A percentile compares a stretch with the other conserved stretches of the same genome.
Conservation (phyloP, 176 grass and related monocot species). For the Thalia dealbata region DNA sequence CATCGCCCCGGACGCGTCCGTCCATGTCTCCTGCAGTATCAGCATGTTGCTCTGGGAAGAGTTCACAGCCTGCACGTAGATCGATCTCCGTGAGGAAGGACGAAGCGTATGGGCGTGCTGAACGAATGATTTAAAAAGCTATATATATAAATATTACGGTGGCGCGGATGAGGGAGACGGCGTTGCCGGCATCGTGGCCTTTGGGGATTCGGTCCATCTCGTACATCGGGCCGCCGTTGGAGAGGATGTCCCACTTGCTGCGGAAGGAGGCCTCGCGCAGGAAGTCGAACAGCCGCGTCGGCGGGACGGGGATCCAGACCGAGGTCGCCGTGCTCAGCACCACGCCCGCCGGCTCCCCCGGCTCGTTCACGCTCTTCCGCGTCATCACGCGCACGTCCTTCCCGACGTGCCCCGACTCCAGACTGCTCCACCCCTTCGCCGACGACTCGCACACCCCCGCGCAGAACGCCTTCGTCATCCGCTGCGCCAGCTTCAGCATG, state of each 20-base stretch:
- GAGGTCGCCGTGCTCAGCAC: slow-evolving; percentile 79
- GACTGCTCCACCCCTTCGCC: slow-evolving; percentile 60
- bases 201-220: background rate
- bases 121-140: background rate
- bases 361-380: slow-evolving; percentile 58
- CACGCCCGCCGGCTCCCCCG: slow-evolving; percentile 63
- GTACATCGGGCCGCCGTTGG: slow-evolving; percentile 32
- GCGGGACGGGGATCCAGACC: slow-evolving; percentile 61
- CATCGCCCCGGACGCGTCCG: slow-evolving; percentile 10
- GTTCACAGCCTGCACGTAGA: slow-evolving; percentile 26
- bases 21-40: slow-evolving; percentile 32
- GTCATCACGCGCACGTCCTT: slow-evolving; percentile 69
- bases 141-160: slow-evolving; percentile 1
- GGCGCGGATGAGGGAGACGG: background rate
- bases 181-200: background rate
- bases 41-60: slow-evolving; percentile 14
- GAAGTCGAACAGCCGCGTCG: slow-evolving; percentile 56
- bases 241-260: slow-evolving; percentile 79
- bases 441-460: slow-evolving; percentile 56
- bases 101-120: background rate
- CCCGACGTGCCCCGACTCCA: slow-evolving; percentile 31
- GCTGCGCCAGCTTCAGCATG: slow-evolving; percentile 81
- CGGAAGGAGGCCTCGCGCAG: slow-evolving; percentile 58
- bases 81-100: background rate
- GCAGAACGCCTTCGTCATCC: slow-evolving; percentile 80